Percentiles rank a stretch among this genome's conserved stretches.
Conservation (phyloP, 2,329 filamentous ascomycete species). For the Hymenoscyphus fructigenus region DNA sequence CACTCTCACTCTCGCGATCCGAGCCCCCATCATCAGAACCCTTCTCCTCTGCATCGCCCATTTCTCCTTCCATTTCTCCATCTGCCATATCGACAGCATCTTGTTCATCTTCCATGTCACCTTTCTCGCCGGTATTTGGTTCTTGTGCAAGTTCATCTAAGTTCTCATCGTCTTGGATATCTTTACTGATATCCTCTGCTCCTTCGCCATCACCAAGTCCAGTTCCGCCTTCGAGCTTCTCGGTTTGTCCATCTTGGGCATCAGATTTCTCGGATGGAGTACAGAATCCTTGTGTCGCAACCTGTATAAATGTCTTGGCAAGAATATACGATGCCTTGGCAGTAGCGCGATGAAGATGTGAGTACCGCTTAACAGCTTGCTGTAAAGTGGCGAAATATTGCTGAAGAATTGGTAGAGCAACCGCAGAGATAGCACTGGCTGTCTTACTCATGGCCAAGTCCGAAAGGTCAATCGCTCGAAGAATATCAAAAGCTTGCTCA, state of each 20-base stretch:
- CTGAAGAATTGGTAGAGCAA: slow-evolving; percentile 67
- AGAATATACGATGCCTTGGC: slow-evolving; percentile 75
- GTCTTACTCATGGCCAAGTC: slow-evolving; percentile 43
- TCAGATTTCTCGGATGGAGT: slow-evolving; percentile 79
- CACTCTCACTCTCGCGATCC: slow-evolving; percentile 59
- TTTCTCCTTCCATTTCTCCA: slow-evolving; percentile 85
- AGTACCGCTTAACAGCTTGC: slow-evolving; percentile 56
- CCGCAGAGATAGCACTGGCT: slow-evolving; percentile 58
- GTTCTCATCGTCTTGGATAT: slow-evolving; percentile 91
- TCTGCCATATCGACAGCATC: slow-evolving; percentile 91
- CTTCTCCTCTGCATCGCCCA: slow-evolving; percentile 65
- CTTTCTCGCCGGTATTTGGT: slow-evolving; percentile 57
- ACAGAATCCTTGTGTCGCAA: slow-evolving; percentile 87
- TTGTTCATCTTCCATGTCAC: slow-evolving; percentile 74
- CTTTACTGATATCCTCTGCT: slow-evolving; percentile 96
- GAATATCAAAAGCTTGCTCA: slow-evolving; percentile 43
- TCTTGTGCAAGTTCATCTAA: slow-evolving; percentile 88
- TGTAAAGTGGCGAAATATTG: slow-evolving; percentile 68
- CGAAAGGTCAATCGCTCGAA: slow-evolving; percentile 46
- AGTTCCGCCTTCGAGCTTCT: slow-evolving; percentile 86
- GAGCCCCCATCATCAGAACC: slow-evolving; percentile 63
- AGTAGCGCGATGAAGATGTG: slow-evolving; percentile 65
- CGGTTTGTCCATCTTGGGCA: slow-evolving; percentile 65
- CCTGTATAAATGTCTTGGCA: slow-evolving; percentile 72
- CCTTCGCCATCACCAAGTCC: slow-evolving; percentile 94